Evolutionary conservation across 2,329 filamentous ascomycete genomes (phyloP).

Genomic region (Colletotrichum siamense): DNA sequence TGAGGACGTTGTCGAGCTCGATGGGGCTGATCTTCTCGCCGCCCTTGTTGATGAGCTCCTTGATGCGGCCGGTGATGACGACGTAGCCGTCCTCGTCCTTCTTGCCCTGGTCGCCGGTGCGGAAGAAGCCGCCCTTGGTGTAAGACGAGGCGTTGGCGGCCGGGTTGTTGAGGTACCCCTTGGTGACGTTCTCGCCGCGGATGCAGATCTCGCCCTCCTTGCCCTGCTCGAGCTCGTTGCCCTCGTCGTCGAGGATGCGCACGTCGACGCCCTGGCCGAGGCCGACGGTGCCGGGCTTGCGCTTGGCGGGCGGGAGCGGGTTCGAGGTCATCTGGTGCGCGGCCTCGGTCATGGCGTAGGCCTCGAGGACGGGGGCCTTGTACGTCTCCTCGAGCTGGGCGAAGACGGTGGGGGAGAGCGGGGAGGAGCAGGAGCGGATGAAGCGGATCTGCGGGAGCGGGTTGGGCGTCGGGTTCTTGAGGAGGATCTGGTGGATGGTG

Average conservation of each 20-base stretch:
- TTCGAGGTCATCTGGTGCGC: slow-evolving; percentile 86
- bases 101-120: slow-evolving; percentile 87
- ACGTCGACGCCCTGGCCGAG: slow-evolving; percentile 84
- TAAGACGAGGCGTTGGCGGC: slow-evolving; percentile 78
- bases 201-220: slow-evolving; percentile 84
- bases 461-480: slow-evolving; percentile 73
- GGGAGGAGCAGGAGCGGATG: slow-evolving; percentile 86
- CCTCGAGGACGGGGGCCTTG: slow-evolving; percentile 82
- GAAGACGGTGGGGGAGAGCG: slow-evolving; percentile 82
- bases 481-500: slow-evolving; percentile 88
- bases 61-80: slow-evolving; percentile 88
- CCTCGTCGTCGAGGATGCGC: slow-evolving; percentile 74
- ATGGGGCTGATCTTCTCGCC: slow-evolving; percentile 91
- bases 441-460: slow-evolving; percentile 79
- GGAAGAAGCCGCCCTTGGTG: slow-evolving; percentile 80
- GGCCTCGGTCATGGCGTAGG: slow-evolving; percentile 93
- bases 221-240: slow-evolving; percentile 72
- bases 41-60: slow-evolving; percentile 90
- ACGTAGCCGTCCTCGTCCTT: slow-evolving; percentile 82
- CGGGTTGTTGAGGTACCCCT: slow-evolving; percentile 84
- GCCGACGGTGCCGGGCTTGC: slow-evolving; percentile 83
- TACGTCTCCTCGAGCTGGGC: slow-evolving; percentile 79
- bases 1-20: slow-evolving; percentile 82
- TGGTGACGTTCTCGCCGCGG: slow-evolving; percentile 81
- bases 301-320: slow-evolving; percentile 72